Percentiles rank a stretch among this genome's conserved stretches.
These are phyloP conservation scores for Zasmidium citrigriseum DNA, from an alignment of 2,329 filamentous ascomycete genomes.

Conservation along the genomic window DNA sequence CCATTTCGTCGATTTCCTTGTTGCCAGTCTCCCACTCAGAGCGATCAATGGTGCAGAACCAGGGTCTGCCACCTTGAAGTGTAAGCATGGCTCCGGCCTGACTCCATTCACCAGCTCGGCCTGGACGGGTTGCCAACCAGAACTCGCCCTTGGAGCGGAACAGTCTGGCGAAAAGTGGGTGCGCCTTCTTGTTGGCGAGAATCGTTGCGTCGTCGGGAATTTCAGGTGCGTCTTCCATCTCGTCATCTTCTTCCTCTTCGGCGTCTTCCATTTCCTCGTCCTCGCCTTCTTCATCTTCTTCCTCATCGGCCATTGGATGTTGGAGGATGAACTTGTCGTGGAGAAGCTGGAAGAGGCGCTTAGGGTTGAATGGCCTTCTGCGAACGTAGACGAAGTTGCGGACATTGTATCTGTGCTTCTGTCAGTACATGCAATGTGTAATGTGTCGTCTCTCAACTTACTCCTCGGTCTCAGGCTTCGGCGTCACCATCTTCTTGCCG, in stretches of 20 bases:
- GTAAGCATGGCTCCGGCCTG: conserved; percentile 67
- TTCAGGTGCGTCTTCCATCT: conserved; percentile 36
- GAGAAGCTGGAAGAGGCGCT: conserved; percentile 42
- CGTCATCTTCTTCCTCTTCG: conserved; percentile 33
- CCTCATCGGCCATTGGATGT: conserved; percentile 39
- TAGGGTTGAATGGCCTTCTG: conserved; percentile 46
- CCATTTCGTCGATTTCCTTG: conserved; percentile 49
- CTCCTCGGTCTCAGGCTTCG: conserved; percentile 71
- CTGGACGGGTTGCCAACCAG: conserved; percentile 60
- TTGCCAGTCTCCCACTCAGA: conserved; percentile 54
- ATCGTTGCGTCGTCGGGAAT: conserved; percentile 40
- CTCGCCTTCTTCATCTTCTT: conserved; percentile 25
- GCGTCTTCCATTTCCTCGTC: conserved; percentile 23
- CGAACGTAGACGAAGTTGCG: conserved; percentile 70
- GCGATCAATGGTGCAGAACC: conserved; percentile 59
- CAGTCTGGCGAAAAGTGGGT: conserved; percentile 56
- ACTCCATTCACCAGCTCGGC: conserved; percentile 61
- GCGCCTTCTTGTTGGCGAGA: conserved; percentile 57
- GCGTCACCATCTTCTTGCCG: conserved; percentile 57
- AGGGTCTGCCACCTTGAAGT: conserved; percentile 57
- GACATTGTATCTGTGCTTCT: conserved; percentile 57
- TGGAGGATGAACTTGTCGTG: conserved; percentile 48
- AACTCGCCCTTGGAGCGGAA: conserved; percentile 66
- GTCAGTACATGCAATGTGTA: background rate
- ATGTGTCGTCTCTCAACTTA: conserved; percentile 34